phyloP scores from a whole-genome alignment of 768 basidiomycete species.

The Termitomyces eurrhizus region DNA sequence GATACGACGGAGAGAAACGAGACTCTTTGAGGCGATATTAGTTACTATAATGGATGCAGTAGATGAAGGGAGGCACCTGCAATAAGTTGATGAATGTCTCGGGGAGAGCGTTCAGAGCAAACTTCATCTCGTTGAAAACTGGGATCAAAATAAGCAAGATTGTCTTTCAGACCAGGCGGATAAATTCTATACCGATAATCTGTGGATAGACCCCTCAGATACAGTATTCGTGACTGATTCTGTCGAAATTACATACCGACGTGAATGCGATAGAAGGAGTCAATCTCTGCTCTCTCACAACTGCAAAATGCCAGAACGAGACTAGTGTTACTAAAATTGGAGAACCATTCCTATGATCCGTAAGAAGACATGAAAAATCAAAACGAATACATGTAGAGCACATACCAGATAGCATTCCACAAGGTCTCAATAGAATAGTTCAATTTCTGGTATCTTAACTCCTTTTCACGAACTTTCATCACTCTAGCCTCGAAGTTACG shows the following conservation, averaged over 20 bases:
- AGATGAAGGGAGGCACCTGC: constrained; percentile 43
- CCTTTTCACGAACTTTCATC: constrained; percentile 68
- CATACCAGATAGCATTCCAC: constrained; percentile 46
- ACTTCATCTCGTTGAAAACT: constrained; percentile 89
- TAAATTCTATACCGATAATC: constrained; percentile 35
- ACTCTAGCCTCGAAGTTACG: constrained; percentile 81
- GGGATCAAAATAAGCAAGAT: constrained; percentile 1
- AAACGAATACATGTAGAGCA: background rate
- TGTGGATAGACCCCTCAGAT: constrained; percentile 13
- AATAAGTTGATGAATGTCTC: constrained; percentile 90
- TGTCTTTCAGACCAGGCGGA: background rate
- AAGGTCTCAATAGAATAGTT: constrained; percentile 81
- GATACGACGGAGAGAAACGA: constrained; percentile 85
- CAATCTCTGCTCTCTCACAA: constrained; percentile 61
- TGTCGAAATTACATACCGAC: constrained; percentile 37
- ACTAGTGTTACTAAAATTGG: constrained; percentile 59
- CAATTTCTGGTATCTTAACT: constrained; percentile 78
- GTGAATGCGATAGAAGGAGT: constrained; percentile 88
- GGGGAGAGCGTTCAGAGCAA: constrained; percentile 81
- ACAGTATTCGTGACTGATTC: background rate
- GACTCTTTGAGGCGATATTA: constrained; percentile 37
- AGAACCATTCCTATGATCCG: constrained; percentile 51
- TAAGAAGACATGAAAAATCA: constrained; percentile 1
- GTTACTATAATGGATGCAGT: background rate
- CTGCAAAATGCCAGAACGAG: constrained; percentile 69